Conservation (phyloP, 169 alveolate species). For the Cryptosporidium sp. region DNA sequence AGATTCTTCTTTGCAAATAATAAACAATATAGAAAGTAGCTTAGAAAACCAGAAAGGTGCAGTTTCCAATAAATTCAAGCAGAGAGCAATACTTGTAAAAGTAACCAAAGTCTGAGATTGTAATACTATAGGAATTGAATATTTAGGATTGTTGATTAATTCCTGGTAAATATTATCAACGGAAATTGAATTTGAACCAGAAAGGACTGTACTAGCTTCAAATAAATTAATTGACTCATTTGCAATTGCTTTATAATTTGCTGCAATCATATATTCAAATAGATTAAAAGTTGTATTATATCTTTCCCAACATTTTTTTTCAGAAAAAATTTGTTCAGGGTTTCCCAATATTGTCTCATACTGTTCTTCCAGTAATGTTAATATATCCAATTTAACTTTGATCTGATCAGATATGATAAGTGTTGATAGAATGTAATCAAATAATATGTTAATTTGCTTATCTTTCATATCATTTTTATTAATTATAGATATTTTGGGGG, state of each 20-base stretch:
- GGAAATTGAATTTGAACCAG: slow-evolving; percentile 37
- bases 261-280: slow-evolving; percentile 32
- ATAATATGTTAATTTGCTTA: slow-evolving; percentile 14
- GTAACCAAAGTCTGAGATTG: slow-evolving; percentile 61
- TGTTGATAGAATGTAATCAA: slow-evolving; percentile 59
- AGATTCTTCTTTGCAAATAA: slow-evolving; percentile 18
- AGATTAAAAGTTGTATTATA: slow-evolving; percentile 37
- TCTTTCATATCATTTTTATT: neutral
- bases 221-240: slow-evolving; percentile 33
- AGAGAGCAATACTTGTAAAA: slow-evolving; percentile 44
- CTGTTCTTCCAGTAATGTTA: slow-evolving; percentile 56
- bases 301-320: slow-evolving; percentile 46
- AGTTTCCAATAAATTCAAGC: slow-evolving; percentile 11
- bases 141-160: slow-evolving; percentile 5
- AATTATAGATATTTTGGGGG: neutral
- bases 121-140: neutral
- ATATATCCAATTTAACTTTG: slow-evolving; percentile 29
- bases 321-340: slow-evolving; percentile 10
- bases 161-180: slow-evolving; percentile 29
- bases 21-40: slow-evolving; percentile 40
- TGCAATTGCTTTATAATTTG: slow-evolving; percentile 30
- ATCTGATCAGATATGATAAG: slow-evolving; percentile 32
- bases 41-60: slow-evolving; percentile 72
- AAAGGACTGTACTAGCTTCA: slow-evolving; percentile 64
- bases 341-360: slow-evolving; percentile 36